These are phyloP conservation scores for Xeromyces bisporus DNA, from an alignment of 495 filamentous ascomycete genomes.

Conservation along the genomic window DNA sequence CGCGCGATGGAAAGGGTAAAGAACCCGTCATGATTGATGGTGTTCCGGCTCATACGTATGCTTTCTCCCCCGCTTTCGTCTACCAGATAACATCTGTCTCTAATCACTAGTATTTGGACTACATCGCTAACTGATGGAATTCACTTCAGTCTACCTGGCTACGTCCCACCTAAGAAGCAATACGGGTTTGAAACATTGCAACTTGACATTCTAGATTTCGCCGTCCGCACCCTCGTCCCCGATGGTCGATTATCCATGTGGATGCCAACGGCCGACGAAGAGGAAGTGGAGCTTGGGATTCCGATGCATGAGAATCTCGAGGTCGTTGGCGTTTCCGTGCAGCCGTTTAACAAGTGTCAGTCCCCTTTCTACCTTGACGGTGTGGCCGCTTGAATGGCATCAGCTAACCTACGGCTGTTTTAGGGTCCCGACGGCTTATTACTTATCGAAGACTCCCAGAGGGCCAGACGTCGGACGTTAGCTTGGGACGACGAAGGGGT, in stretches of 20 bases:
- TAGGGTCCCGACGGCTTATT: conserved; percentile 73
- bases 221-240: conserved; percentile 61
- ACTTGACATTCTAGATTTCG: conserved; percentile 74
- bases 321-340: conserved; percentile 62
- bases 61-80: conserved; percentile 1
- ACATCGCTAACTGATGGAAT: conserved; percentile 4
- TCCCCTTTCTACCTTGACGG: conserved; percentile 5
- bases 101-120: neutral
- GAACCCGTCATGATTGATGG: conserved; percentile 54
- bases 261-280: conserved; percentile 90
- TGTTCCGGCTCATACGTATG: conserved; percentile 50
- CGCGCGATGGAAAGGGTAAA: conserved; percentile 43
- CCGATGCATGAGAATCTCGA: conserved; percentile 64
- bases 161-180: conserved; percentile 74
- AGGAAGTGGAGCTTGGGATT: conserved; percentile 51
- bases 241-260: conserved; percentile 75
- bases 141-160: conserved; percentile 47
- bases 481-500: conserved; percentile 18
- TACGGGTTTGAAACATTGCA: conserved; percentile 86
- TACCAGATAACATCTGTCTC: neutral
- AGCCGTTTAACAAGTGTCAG: conserved; percentile 76
- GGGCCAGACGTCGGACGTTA: conserved; percentile 32
- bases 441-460: conserved; percentile 64
- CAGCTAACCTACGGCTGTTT: too few species aligned
- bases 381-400: neutral